Evolutionary conservation across 2,329 filamentous ascomycete species (phyloP), one percentile per base, ranked within the genome.

Genomic region (Aspergillus sergii): DNA sequence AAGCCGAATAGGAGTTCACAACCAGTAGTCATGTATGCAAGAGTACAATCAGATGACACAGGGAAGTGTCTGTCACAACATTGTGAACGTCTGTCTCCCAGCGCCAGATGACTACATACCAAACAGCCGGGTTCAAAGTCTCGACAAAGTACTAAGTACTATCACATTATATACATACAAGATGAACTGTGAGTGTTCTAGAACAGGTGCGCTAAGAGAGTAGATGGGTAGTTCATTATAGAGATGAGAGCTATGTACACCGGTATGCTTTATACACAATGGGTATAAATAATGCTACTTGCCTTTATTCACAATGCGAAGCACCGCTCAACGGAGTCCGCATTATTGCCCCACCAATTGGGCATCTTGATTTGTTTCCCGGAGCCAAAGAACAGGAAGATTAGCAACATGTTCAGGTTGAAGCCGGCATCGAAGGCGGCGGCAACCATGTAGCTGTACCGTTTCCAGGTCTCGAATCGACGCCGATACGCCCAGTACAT

Each of bases 341-440:
- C 80, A 66, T 87, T 83, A 68, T 89, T 89, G 0, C 86, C 86
- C 85, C 86, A 89, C 87, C 87, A 89, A 64, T 86, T 72, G n/a
- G 86, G 85, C 86, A 88, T 88, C 19, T 75, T 78, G 9, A 88
- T 75, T 36, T 85, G 79, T 76, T 84, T 87, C 0, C 81, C 85
- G 8, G 83, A 82, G 1, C 85, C 84, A 67, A 88, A 87, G 64
- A 83, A 84, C 62, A 88, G 71, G 71, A 88, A 89, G n/a, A 88
- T 83, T 21, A 88, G 76, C 64, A 89, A 67, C 81, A 88, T 82
- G 65, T 87, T 87, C 23, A 88, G 76, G 71, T 89, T 89, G 71
- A 87, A 89, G 0, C 85, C 86, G 0, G 86, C 85, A 72, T 89
- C 86, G 67, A 88, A 86, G 1, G 86, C 86, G 1, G 86, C 86